Conservation (phyloP, 495 filamentous ascomycete genomes). For the Podospora conica region DNA sequence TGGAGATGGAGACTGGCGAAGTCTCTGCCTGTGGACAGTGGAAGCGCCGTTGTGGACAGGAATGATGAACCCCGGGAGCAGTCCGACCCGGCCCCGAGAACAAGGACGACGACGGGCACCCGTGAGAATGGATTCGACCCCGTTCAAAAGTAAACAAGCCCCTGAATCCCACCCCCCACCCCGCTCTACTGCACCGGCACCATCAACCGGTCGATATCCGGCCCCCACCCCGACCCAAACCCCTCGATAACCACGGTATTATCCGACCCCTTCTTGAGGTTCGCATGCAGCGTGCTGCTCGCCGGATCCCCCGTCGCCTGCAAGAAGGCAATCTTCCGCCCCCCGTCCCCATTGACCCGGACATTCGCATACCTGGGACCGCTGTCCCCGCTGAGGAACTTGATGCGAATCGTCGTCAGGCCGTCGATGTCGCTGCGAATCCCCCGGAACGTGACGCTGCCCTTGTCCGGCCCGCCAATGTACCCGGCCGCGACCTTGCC, state of each 20-base stretch:
- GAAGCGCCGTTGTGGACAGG: too few species aligned
- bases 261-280: constrained; percentile 33
- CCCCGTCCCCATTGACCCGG: constrained; percentile 49
- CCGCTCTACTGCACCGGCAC: constrained; percentile 37
- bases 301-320: constrained; percentile 29
- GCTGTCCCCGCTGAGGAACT: constrained; percentile 48
- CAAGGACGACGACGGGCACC: not conserved
- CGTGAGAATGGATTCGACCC: not conserved
- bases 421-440: constrained; percentile 41
- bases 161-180: not conserved
- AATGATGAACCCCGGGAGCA: too few species aligned
- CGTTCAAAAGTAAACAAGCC: not conserved
- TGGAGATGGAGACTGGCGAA: too few species aligned
- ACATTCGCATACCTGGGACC: constrained; percentile 47
- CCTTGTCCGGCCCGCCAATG: constrained; percentile 46
- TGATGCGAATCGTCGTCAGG: constrained; percentile 48
- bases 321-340: constrained; percentile 45
- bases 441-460: constrained; percentile 39
- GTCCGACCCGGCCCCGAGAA: not conserved
- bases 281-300: constrained; percentile 37
- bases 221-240: constrained; percentile 41
- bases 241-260: constrained; percentile 48
- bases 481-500: constrained; percentile 44
- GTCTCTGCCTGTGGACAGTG: too few species aligned
- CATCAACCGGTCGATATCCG: constrained; percentile 53